Conservation (phyloP, 139 green algal species). For the Chlamydomonas eustigma region DNA sequence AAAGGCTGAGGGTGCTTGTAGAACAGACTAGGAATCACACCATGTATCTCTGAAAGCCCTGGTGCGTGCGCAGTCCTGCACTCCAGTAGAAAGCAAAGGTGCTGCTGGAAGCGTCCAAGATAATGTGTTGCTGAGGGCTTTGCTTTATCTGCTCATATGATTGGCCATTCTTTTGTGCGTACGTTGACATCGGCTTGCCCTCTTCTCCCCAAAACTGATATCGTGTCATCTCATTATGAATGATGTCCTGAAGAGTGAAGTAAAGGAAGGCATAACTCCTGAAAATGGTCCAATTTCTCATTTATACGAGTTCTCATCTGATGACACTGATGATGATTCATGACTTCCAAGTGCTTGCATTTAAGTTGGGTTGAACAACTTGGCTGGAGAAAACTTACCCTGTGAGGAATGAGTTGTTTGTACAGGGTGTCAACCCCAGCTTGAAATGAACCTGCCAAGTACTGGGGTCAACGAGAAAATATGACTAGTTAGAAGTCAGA, state of each 20-base stretch:
- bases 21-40: no score
- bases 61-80: conserved; percentile 20
- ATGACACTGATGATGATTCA: no score
- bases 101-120: conserved; percentile 30
- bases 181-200: conserved; percentile 19
- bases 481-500: no score
- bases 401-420: background rate
- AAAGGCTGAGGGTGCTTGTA: no score
- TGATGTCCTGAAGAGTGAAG: no score
- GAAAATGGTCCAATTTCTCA: no score
- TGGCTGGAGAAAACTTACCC: no score
- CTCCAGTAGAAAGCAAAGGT: conserved; percentile 40
- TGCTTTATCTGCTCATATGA: background rate
- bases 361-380: no score
- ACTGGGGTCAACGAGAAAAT: background rate
- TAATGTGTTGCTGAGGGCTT: conserved; percentile 17
- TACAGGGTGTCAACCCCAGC: background rate
- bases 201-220: conserved; percentile 35
- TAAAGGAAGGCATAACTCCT: no score
- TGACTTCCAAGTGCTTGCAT: no score
- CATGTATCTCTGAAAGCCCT: conserved; percentile 10
- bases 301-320: no score
- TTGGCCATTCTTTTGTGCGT: background rate
- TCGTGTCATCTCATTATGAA: background rate
- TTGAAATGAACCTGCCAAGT: conserved; percentile 13